Evolutionary conservation across 768 basidiomycete species (phyloP), one percentile per base, ranked within the genome.

Genomic region (Naematelia aurantialba): DNA sequence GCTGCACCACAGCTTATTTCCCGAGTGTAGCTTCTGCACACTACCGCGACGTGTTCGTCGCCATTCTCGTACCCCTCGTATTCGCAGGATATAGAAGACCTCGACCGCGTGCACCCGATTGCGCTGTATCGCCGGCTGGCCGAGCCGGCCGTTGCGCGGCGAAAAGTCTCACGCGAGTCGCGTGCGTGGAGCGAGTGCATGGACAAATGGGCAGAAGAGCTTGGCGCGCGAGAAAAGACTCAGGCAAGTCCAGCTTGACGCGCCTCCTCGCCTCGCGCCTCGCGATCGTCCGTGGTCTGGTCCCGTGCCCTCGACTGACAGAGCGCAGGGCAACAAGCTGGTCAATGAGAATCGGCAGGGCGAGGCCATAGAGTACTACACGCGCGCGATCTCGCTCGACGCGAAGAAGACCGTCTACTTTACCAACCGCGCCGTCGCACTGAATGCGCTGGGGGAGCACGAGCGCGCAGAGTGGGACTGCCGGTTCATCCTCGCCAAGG

Each of bases 121-220:
- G 76, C 74, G 1, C 56, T 77, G 12, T 77, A 77, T 56, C 60
- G 72, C 11, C 69, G 72, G 3, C 56, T 77, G 1, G 70, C 73
- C 0, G 76, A 75, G 51, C 72, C 72, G 3, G 62, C 66, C n/a
- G 61, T 70, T 1, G 24, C 48, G 11, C 39, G 67, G 12, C 59
- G 67, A 17, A 64, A 65, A 26, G 56, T 58, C 30, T 45, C 45
- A 17, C 51, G 52, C 13, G 72, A 75, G 31, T 25, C 59, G n/a
- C 55, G 65, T 42, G 62, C 69, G 14, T 77, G 76, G 76, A 56
- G 58, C 47, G 64, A 63, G 21, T 77, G 76, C 56, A 77, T 77
- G 76, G 73, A 75, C 54, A 67, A 73, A 50, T 77, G 76, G 76
- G 72, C 67, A 21, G 74, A 77, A 54, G 76, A 77, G 60, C 54